Conservation (phyloP, 2,329 filamentous ascomycete genomes). For the Dendrostoma leiphaemia region DNA sequence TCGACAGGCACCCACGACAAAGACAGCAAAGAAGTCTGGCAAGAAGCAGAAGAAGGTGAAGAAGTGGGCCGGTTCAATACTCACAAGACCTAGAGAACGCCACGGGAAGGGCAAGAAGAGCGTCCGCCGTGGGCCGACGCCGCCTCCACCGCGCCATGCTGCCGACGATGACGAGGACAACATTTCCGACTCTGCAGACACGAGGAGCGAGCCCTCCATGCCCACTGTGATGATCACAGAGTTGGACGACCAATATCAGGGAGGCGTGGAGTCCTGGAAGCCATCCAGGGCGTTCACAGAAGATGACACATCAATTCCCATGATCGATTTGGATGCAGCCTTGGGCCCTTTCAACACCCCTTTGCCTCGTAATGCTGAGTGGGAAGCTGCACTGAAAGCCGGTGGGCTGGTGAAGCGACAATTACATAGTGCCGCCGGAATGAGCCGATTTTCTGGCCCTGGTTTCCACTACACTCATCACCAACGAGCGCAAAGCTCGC, state of each 20-base stretch:
- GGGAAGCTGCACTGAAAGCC: constrained; percentile 63
- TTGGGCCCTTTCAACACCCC: constrained; percentile 90
- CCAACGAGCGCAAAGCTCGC: constrained; percentile 75
- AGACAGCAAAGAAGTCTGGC: constrained; percentile 28
- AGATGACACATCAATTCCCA: constrained; percentile 69
- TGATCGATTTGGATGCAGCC: constrained; percentile 93
- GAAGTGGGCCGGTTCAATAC: constrained; percentile 66
- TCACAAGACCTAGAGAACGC: constrained; percentile 59
- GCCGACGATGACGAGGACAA: constrained; percentile 31
- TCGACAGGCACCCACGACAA: constrained; percentile 22
- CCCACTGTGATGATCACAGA: constrained; percentile 43
- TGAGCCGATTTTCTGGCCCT: constrained; percentile 65
- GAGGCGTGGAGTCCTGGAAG: constrained; percentile 33
- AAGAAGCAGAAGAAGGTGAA: constrained; percentile 69
- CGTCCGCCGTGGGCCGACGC: constrained; percentile 45
- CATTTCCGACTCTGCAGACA: constrained; percentile 22
- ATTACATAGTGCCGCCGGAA: constrained; percentile 74
- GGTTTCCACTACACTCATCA: constrained; percentile 69
- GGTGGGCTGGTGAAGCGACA: constrained; percentile 60
- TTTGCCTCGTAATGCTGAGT: constrained; percentile 58
- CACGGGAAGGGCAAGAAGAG: constrained; percentile 41
- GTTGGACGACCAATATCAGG: constrained; percentile 28
- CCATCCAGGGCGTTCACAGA: constrained; percentile 40
- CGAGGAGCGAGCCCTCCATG: constrained; percentile 30
- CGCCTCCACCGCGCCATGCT: constrained; percentile 34